These are phyloP conservation scores for Erigeron canadensis DNA, from an alignment of 129 eudicot species.

Conservation along the genomic window DNA sequence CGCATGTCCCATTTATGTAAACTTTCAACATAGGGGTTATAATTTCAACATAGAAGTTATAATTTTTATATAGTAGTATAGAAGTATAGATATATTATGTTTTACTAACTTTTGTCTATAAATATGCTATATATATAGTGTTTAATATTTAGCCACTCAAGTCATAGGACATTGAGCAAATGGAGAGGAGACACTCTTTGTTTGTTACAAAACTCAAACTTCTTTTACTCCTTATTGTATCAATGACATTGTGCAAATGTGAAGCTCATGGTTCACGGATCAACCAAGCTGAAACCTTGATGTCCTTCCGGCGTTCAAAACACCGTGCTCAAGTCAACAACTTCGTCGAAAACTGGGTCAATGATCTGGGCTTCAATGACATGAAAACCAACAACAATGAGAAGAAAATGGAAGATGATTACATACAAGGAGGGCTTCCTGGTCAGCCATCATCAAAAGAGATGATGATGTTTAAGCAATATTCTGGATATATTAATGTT, in stretches of 20 bases:
- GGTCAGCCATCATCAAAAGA: conserved; percentile 47
- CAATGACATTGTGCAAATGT: conserved; percentile 18
- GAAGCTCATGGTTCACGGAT: conserved; percentile 29
- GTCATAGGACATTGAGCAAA: conserved; percentile 28
- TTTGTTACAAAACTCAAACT: conserved; percentile 24
- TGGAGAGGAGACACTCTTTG: conserved; percentile 28
- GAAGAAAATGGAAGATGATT: conserved; percentile 58
- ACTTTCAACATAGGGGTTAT: too few relatives aligned
- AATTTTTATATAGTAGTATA: conserved; percentile 3
- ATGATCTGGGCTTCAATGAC: conserved; percentile 14
- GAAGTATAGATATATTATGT: background rate
- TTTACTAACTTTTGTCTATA: conserved; percentile 17
- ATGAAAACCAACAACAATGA: conserved; percentile 15
- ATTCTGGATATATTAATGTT: conserved; percentile 52
- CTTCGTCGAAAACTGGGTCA: conserved; percentile 10
- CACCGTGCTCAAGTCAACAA: conserved; percentile 21
- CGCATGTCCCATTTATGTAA: too few relatives aligned
- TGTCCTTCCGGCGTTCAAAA: conserved; percentile 40
- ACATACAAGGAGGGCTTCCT: conserved; percentile 49
- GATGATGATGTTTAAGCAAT: conserved; percentile 44
- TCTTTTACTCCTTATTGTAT: conserved; percentile 24
- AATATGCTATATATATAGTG: conserved; percentile 4
- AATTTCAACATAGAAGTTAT: too few relatives aligned
- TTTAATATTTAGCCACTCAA: conserved; percentile 6
- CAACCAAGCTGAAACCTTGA: conserved; percentile 43